phyloP scores from a whole-genome alignment of 495 filamentous ascomycete genomes.

The Thermochaetoides thermophila region DNA sequence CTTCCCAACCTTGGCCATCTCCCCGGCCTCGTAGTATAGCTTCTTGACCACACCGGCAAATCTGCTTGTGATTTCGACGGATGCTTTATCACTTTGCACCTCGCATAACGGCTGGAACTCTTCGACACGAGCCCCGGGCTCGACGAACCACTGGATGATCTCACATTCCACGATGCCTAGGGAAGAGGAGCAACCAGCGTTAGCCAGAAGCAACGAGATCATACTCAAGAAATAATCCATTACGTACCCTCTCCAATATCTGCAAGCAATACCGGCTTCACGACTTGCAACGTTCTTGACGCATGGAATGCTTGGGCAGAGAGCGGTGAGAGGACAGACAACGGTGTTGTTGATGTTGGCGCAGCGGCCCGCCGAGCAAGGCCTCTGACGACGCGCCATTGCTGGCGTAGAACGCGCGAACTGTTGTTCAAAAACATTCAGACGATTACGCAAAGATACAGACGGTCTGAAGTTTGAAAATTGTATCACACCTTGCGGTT shows the following conservation, averaged over 20 bases:
- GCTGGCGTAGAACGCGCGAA: conserved; percentile 26
- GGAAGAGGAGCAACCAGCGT: background rate
- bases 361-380: conserved; percentile 17
- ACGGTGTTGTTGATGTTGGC: too few relatives aligned
- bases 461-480: conserved; percentile 3
- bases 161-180: conserved; percentile 93
- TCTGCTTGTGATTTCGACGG: conserved; percentile 93
- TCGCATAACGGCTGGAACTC: conserved; percentile 97
- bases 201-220: background rate
- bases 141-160: conserved; percentile 98
- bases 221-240: background rate
- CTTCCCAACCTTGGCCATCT: conserved; percentile 89
- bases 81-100: conserved; percentile 95
- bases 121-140: conserved; percentile 88
- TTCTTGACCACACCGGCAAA: conserved; percentile 95
- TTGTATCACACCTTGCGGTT: conserved; percentile 8
- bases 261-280: conserved; percentile 81
- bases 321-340: conserved; percentile 2
- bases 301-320: conserved; percentile 35
- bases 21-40: conserved; percentile 86
- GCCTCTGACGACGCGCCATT: conserved; percentile 24
- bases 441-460: conserved; percentile 1
- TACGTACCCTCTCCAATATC: conserved; percentile 88
- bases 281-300: conserved; percentile 38
- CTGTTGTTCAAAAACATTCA: conserved; percentile 32